Evolutionary conservation across 1,139 yeast species (phyloP).

Genomic region (Blastobotrys ciferrii): DNA sequence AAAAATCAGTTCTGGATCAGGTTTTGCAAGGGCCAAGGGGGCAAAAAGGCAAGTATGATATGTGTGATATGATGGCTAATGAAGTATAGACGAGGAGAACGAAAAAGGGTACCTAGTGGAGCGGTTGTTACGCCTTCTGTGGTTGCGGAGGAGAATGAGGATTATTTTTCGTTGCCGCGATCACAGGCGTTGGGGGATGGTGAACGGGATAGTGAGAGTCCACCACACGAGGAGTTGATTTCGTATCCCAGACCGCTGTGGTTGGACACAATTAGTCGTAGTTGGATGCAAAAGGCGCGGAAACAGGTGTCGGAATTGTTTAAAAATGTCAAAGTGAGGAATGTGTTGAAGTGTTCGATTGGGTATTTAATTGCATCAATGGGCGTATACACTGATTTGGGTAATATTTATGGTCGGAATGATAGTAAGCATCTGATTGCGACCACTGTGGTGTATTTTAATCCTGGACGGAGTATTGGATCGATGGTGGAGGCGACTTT

Average conservation of each 20-base stretch:
- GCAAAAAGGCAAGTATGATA: no score
- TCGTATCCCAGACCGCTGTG: conserved; percentile 1
- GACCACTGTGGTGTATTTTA: conserved; percentile 81
- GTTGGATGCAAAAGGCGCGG: not conserved
- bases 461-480: conserved; percentile 76
- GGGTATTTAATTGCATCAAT: conserved; percentile 73
- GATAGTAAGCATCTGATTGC: conserved; percentile 82
- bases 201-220: not conserved
- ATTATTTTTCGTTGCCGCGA: conserved; percentile 4
- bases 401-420: conserved; percentile 61
- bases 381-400: conserved; percentile 65
- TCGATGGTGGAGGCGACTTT: conserved; percentile 73
- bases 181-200: not conserved
- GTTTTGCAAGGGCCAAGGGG: no score
- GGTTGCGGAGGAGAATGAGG: not conserved
- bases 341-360: conserved; percentile 59
- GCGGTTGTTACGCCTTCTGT: not conserved
- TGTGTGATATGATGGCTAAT: no score
- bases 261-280: not conserved
- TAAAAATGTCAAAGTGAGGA: conserved; percentile 16
- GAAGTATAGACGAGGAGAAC: no score
- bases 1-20: no score
- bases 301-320: conserved; percentile 12
- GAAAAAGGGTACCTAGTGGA: not conserved
- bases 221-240: not conserved